These are phyloP conservation scores for Kalaharituber pfeilii DNA, from an alignment of 2,329 filamentous ascomycete species.

Conservation along the genomic window DNA sequence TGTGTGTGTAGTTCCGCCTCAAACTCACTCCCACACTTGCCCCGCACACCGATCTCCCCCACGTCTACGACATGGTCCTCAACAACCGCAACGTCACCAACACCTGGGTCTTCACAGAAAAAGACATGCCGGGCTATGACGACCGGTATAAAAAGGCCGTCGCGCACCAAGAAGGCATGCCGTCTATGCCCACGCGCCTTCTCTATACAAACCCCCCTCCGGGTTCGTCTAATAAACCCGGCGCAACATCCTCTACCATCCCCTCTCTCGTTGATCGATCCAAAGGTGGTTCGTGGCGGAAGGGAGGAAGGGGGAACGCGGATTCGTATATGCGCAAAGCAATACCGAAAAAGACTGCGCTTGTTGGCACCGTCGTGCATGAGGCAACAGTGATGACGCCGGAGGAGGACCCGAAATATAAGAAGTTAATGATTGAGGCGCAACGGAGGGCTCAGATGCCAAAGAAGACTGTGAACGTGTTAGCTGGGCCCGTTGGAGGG, in stretches of 20 bases:
- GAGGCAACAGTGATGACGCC: constrained; percentile 32
- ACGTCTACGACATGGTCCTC: constrained; percentile 69
- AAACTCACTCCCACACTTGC: constrained; percentile 9
- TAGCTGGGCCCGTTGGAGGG: constrained; percentile 35
- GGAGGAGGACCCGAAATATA: constrained; percentile 29
- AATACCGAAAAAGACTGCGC: constrained; percentile 64
- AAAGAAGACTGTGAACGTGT: constrained; percentile 35
- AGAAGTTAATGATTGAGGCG: constrained; percentile 28
- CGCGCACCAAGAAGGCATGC: constrained; percentile 25
- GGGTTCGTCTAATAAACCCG: constrained; percentile 5
- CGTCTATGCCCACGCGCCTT: constrained; percentile 21
- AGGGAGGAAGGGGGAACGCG: constrained; percentile 24
- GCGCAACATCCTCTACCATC: too few relatives aligned
- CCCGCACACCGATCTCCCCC: constrained; percentile 59
- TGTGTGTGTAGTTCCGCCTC: constrained; percentile 6
- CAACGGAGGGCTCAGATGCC: constrained; percentile 34
- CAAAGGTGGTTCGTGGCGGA: not conserved
- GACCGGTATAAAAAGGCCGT: constrained; percentile 25
- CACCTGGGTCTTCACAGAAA: constrained; percentile 84
- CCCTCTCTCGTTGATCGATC: not conserved
- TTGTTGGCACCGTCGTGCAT: constrained; percentile 55
- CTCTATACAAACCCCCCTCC: too few relatives aligned
- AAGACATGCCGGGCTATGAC: constrained; percentile 66
- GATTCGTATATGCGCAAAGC: constrained; percentile 51
- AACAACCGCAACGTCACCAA: constrained; percentile 54